phyloP scores from a whole-genome alignment of 2,329 filamentous ascomycete species.

The Polytolypa hystricis region DNA sequence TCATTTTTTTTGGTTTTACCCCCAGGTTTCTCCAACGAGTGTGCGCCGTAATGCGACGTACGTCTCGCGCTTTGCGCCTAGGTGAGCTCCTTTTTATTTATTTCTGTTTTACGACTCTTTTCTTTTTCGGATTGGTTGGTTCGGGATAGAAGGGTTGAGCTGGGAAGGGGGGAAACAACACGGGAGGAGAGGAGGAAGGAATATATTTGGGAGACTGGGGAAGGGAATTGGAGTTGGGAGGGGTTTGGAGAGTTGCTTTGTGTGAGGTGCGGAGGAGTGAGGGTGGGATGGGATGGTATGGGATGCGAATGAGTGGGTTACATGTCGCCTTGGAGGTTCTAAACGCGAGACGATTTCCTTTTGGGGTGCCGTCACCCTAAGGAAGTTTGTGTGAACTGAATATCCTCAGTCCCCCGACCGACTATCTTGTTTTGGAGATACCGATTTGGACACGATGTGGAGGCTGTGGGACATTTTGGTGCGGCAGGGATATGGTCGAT shows the following conservation, averaged over 20 bases:
- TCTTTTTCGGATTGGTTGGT: slow-evolving; percentile 8
- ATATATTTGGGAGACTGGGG: too few species aligned
- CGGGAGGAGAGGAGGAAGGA: slow-evolving; percentile 4
- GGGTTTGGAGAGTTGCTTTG: not conserved
- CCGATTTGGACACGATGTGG: too few species aligned
- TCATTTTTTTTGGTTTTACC: not conserved
- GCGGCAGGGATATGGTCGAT: too few species aligned
- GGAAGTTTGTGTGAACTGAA: too few species aligned
- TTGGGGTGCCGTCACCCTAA: too few species aligned
- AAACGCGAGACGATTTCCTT: too few species aligned
- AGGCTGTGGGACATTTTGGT: too few species aligned
- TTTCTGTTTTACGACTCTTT: slow-evolving; percentile 16
- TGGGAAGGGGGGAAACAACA: too few species aligned
- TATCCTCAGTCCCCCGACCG: too few species aligned
- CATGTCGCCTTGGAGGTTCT: too few species aligned
- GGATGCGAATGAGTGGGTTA: not conserved
- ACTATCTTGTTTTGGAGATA: too few species aligned
- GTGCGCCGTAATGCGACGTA: slow-evolving; percentile 25
- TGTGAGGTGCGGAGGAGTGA: not conserved
- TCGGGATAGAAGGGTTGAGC: too few species aligned
- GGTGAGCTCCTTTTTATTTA: slow-evolving; percentile 32
- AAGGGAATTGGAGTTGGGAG: not conserved
- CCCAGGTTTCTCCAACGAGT: slow-evolving; percentile 6
- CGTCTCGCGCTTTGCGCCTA: slow-evolving; percentile 47
- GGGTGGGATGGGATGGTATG: slow-evolving; percentile 2